Evolutionary conservation across 164 flowering plant genomes (phyloP), one percentile per base, ranked within the genome.

Genomic region (Akebia trifoliata): DNA sequence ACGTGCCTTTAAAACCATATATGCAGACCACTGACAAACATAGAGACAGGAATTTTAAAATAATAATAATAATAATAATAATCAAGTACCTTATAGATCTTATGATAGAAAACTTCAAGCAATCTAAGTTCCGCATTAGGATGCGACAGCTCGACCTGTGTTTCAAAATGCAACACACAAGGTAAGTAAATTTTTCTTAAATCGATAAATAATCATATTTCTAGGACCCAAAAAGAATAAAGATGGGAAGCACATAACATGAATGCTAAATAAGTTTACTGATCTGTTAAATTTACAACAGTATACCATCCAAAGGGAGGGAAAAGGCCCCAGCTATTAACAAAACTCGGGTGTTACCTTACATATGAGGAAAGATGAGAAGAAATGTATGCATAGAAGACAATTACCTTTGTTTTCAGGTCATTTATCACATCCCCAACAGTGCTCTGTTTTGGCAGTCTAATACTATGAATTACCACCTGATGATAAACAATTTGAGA

Each of bases 51-150:
- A n/a, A n/a, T n/a, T n/a, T n/a, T n/a, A n/a, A n/a, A n/a, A n/a
- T n/a, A n/a, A n/a, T n/a, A n/a, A n/a, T n/a, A n/a, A n/a, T n/a
- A n/a, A n/a, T n/a, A n/a, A n/a, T n/a, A n/a, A n/a, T n/a, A n/a
- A n/a, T n/a, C n/a, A n/a, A 24, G 29, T 64, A 93, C 99, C 97
- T 93, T 93, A 53, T 90, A 93, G 18, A 93, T 93, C 83, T 93
- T 93, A 78, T 93, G 99, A 72, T 84, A 87, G 75, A 93, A 90
- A 57, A 90, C 95, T 77, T 93, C 99, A 56, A 93, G 84, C 73
- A 93, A 52, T 65, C 99, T 77, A 44, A 93, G 87, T 65, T 93
- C 96, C 4, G 96, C 97, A 79, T 83, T 65, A 53, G 92, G 90
- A 66, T 77, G 84, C 61, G 99, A 93, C 65, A 93, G 57, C 61